Percentiles rank a stretch among this genome's conserved stretches.
phyloP scores from a whole-genome alignment of 2,329 filamentous ascomycete genomes.

The Diaporthe longicolla region DNA sequence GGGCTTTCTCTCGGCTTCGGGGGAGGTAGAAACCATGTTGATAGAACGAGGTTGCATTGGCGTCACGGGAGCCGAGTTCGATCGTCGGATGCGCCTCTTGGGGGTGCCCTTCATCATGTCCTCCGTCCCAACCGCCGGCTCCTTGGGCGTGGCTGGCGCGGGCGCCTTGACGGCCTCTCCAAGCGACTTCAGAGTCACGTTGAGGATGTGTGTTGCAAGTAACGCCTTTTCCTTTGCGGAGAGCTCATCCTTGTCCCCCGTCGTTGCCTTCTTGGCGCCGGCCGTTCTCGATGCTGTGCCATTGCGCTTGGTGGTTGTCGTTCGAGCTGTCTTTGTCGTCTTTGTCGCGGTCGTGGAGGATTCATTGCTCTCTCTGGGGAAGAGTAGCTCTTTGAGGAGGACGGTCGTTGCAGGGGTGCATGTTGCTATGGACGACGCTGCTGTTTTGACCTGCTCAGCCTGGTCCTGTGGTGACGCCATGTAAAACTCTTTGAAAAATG shows the following conservation, averaged over 20 bases:
- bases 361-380: conserved; percentile 51
- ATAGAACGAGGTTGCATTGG: conserved; percentile 73
- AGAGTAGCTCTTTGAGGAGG: conserved; percentile 61
- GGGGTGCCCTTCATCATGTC: conserved; percentile 55
- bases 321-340: conserved; percentile 44
- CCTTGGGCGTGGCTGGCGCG: conserved; percentile 49
- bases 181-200: conserved; percentile 77
- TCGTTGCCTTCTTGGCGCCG: conserved; percentile 48
- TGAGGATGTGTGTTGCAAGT: conserved; percentile 81
- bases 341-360: conserved; percentile 42
- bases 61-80: conserved; percentile 70
- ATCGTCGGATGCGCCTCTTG: conserved; percentile 64
- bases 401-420: conserved; percentile 62
- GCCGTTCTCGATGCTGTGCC: conserved; percentile 48
- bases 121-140: conserved; percentile 54
- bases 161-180: conserved; percentile 73
- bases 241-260: conserved; percentile 59
- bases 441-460: conserved; percentile 62
- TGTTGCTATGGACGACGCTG: conserved; percentile 61
- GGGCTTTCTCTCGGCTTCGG: conserved; percentile 54
- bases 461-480: conserved; percentile 58
- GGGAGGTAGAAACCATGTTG: conserved; percentile 72
- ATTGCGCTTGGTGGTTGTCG: conserved; percentile 48
- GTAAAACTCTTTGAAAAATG: conserved; percentile 45
- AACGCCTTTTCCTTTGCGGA: conserved; percentile 73